These are phyloP conservation scores for Chimonanthus salicifolius DNA, from an alignment of 164 flowering plant genomes.

Conservation along the genomic window DNA sequence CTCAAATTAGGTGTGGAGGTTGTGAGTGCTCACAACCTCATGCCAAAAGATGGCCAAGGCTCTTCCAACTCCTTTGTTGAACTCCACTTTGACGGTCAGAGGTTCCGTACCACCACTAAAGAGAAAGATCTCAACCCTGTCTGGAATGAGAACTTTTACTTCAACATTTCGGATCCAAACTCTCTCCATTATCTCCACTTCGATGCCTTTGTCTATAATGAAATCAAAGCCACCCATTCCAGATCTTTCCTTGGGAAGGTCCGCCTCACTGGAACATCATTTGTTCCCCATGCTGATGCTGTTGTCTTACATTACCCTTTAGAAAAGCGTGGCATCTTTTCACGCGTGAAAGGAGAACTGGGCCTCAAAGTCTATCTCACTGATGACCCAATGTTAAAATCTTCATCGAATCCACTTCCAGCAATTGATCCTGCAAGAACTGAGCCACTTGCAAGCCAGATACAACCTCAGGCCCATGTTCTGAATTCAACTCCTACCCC, in stretches of 20 bases:
- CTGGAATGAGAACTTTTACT: conserved; percentile 84
- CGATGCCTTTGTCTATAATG: conserved; percentile 58
- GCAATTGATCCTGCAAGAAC: conserved; percentile 23
- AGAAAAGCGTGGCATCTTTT: conserved; percentile 65
- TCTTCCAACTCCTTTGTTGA: conserved; percentile 73
- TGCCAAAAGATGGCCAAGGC: conserved; percentile 83
- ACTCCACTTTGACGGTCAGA: conserved; percentile 73
- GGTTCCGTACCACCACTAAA: conserved; percentile 61
- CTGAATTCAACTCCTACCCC: conserved; percentile 10
- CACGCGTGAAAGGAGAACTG: conserved; percentile 75
- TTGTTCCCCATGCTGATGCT: conserved; percentile 72
- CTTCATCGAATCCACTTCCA: conserved; percentile 50
- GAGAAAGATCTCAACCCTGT: conserved; percentile 86
- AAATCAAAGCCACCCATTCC: conserved; percentile 34
- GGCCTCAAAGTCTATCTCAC: conserved; percentile 70
- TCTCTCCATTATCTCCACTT: conserved; percentile 52
- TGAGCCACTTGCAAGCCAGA: conserved; percentile 13
- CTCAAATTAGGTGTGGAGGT: conserved; percentile 83
- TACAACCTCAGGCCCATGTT: conserved; percentile 13
- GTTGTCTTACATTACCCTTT: conserved; percentile 71
- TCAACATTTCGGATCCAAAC: conserved; percentile 73
- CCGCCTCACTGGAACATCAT: conserved; percentile 58
- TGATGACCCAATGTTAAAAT: conserved; percentile 55
- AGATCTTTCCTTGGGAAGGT: conserved; percentile 74
- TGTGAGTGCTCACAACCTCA: conserved; percentile 71